These are phyloP conservation scores for Suillus occidentalis DNA, from an alignment of 768 basidiomycete genomes.

Conservation along the genomic window DNA sequence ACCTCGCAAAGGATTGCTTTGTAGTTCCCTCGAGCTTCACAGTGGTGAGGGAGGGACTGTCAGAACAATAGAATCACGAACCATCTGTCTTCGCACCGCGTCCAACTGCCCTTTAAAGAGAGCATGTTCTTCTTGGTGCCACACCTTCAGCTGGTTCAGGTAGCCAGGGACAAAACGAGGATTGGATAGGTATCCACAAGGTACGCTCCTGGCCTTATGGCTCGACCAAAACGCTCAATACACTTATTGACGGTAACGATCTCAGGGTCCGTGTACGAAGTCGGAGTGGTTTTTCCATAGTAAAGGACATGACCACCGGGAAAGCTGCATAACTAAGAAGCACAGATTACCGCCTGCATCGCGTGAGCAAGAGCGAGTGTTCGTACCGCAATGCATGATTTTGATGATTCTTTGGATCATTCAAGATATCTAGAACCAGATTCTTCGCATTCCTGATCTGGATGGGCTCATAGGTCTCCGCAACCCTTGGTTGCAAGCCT, in stretches of 20 bases:
- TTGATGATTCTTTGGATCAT: not conserved
- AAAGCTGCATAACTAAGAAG: not conserved
- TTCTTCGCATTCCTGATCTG: not conserved
- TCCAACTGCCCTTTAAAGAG: conserved; percentile 34
- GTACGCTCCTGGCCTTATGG: conserved; percentile 24
- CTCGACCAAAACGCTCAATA: conserved; percentile 26
- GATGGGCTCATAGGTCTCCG: not conserved
- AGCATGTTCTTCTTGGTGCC: conserved; percentile 45
- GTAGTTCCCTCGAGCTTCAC: conserved; percentile 26
- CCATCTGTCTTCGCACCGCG: conserved; percentile 29
- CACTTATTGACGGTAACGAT: conserved; percentile 30
- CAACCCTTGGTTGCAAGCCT: not conserved
- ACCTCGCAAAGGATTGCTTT: conserved; percentile 34
- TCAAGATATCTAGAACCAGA: not conserved
- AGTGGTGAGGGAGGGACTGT: not conserved
- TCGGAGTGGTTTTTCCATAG: conserved; percentile 23
- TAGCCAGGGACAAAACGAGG: conserved; percentile 32
- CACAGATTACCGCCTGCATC: not conserved
- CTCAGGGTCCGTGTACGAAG: conserved; percentile 37
- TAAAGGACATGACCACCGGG: not conserved
- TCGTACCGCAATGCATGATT: not conserved
- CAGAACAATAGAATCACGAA: conserved; percentile 8
- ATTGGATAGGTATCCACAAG: conserved; percentile 28
- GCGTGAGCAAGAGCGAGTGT: not conserved
- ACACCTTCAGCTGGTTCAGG: conserved; percentile 49